These are phyloP conservation scores for Castanopsis chinensis DNA, from an alignment of 306 rosid genomes.

Conservation along the genomic window DNA sequence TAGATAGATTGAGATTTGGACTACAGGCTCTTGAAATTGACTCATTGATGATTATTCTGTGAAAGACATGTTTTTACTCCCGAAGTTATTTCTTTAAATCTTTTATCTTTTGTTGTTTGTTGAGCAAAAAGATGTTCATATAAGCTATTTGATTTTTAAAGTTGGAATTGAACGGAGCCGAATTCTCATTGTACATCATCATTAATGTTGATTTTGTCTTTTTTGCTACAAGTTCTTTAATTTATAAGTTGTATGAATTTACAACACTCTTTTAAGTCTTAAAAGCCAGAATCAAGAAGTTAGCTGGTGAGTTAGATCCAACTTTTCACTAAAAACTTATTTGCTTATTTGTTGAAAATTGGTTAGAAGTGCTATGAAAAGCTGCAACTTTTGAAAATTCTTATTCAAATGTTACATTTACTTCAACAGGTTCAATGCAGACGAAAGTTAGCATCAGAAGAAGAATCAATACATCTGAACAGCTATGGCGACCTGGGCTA, in stretches of 20 bases:
- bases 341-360: too few relatives aligned
- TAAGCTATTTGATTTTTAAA: neutral
- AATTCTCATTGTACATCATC: too few relatives aligned
- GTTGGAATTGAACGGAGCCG: too few relatives aligned
- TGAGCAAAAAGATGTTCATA: neutral
- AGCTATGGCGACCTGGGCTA: constrained; percentile 83
- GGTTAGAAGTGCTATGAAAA: too few relatives aligned
- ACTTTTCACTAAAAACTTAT: too few relatives aligned
- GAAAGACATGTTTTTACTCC: neutral
- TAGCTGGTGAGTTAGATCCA: too few relatives aligned
- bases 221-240: neutral
- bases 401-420: neutral
- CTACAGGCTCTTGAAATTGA: too few relatives aligned
- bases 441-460: constrained; percentile 56
- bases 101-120: neutral
- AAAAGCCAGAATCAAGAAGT: neutral
- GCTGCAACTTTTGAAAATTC: neutral
- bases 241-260: neutral
- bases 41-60: too few relatives aligned
- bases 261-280: neutral
- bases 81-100: neutral
- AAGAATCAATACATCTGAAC: constrained; percentile 36
- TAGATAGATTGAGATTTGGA: neutral
- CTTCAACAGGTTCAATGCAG: constrained; percentile 60
- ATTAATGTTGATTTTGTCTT: too few relatives aligned